Percentiles rank a stretch among this genome's conserved stretches.
phyloP scores from a whole-genome alignment of 2,329 filamentous ascomycete genomes.

The Pseudocercospora fuligena region DNA sequence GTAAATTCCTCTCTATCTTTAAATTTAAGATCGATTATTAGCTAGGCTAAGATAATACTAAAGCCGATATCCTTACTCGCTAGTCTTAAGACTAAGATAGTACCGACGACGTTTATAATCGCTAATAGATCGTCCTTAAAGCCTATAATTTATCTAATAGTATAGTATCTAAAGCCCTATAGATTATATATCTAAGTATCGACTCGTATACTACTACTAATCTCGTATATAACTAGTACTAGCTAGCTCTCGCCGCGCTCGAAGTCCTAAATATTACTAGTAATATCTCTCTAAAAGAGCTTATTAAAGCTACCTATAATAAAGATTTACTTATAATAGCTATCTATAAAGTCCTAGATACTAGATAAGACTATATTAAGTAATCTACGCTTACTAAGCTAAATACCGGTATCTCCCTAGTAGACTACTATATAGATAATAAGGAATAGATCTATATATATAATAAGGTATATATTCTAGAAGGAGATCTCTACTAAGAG shows the following conservation, averaged over 20 bases:
- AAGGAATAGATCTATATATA: neutral
- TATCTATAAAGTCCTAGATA: neutral
- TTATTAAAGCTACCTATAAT: neutral
- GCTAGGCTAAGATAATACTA: constrained; percentile 19
- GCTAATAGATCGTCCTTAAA: neutral
- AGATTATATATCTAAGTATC: neutral
- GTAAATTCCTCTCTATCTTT: constrained; percentile 10
- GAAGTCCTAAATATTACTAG: neutral
- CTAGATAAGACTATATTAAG: neutral
- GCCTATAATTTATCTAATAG: neutral
- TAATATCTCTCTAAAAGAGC: neutral
- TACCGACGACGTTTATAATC: neutral
- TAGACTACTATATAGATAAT: neutral
- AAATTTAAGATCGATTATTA: constrained; percentile 26
- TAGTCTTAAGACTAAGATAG: neutral
- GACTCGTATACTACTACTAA: neutral
- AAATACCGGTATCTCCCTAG: neutral
- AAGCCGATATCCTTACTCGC: neutral
- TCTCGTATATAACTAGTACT: neutral
- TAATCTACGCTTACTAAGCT: neutral
- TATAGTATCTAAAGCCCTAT: neutral
- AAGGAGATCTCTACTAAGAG: neutral
- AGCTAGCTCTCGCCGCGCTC: neutral
- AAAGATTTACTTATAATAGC: neutral
- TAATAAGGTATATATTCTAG: neutral